Evolutionary conservation across 345 rosid genomes (phyloP), one percentile per base, ranked within the genome.

Genomic region (Angophora floribunda): DNA sequence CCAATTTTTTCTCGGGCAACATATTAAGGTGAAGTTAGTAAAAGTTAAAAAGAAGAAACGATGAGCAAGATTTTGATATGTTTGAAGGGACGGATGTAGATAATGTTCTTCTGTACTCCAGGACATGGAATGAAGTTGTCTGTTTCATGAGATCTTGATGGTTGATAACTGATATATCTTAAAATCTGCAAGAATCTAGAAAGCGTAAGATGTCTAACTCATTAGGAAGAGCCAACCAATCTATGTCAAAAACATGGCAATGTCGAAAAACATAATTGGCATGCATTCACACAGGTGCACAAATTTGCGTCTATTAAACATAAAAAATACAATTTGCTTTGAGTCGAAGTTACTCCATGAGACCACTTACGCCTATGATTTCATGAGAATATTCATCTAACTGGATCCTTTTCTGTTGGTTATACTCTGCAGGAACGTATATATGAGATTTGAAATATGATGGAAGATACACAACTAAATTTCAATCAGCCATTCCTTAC

Each of bases 381-480:
- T 51, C 36, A n/a, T 14, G 26, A 85, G 53, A 49, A 85, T 49
- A 49, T 47, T 85, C 41, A 51, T 49, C 52, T 49, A 8, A 49
- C 26, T 30, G 86, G 36, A n/a, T 51, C 44, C 28, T 85, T 85
- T 47, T 21, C 86, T n/a, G 44, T 51, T 36, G 52, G 36, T n/a
- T 5, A 30, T 51, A 49, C 86, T n/a, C 57, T 85, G 86, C 86
- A 47, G 86, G 57, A 47, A 75, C 22, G 49, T 41, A 75, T 75
- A 41, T 15, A 17, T 90, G 94, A 88, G 84, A 88, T 89, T 90
- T 49, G 88, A 90, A 93, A 87, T 93, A 91, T 91, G 51, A 96
- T 96, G 99, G 99, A 94, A 91, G 95, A 96, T 85, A 96, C 95
- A 91, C 96, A 95, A 86, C 89, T 97, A 52, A 95, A 97, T 92